Base-by-base conservation (phyloP, 2,329 filamentous ascomycete species). In the Microsporum canis region DNA sequence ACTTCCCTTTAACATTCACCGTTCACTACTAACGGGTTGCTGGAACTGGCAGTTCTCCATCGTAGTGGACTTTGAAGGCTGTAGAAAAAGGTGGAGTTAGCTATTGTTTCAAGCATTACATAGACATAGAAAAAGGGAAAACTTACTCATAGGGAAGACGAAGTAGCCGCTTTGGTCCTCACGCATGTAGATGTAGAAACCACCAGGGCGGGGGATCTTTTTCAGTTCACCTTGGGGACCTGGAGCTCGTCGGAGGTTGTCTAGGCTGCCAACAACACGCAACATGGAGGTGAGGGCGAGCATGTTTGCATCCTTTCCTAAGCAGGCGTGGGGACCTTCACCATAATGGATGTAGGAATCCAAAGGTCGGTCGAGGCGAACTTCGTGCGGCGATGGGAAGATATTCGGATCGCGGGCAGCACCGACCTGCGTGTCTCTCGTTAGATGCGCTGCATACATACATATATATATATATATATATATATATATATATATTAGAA, bases 371-470 rank as follows among this genome's bases (percentile, higher is more conserved):
- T 73, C 71, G 1, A 78, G 71, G 43, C 77, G 71, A 63, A 82
- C 80, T 60, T 72, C 70, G 41, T 70, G 65, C 0, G 77, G 69
- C 27, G 76, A 66, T 17, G 71, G 62, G 7, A 79, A 68, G 29
- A 75, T 73, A 14, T 68, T 63, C 1, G 72, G 65, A 65, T 78
- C 76, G 23, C 74, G 73, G 7, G 73, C 73, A 67, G 57, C 73
- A 14, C 64, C 34, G 36, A 61, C 65, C 49, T 68, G 12, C 14
- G 58, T n/a, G 59, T 67, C 72, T 87, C 82, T n/a, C 7, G 41
- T 81, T 80, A 77, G 89, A 76, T 70, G 88, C 89, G 5, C 31
- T 75, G 72, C 1, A 81, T 76, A 0, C 87, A 84, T 23, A n/a
- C 2, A n/a, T n/a, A 23, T 12, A 6, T 43, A 17, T 7, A 43